Evolutionary conservation across 2,329 filamentous ascomycete species (phyloP).

Genomic region (Clarireedia hainanense): DNA sequence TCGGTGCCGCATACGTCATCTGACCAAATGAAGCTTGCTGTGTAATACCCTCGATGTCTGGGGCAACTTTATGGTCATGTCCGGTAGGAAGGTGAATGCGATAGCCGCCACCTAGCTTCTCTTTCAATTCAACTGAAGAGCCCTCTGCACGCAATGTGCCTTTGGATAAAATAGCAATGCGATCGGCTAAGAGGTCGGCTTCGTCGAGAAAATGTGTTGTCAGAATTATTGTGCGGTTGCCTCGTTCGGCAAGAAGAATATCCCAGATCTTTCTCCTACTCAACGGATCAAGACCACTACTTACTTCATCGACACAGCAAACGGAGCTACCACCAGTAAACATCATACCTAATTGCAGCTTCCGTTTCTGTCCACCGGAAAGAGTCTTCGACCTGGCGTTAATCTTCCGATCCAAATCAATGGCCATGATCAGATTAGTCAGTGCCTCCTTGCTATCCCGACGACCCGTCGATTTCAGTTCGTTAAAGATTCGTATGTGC

Average conservation of each 20-base stretch:
- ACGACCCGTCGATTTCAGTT: slow-evolving; percentile 59
- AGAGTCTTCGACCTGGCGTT: slow-evolving; percentile 67
- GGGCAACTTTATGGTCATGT: slow-evolving; percentile 38
- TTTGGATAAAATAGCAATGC: slow-evolving; percentile 81
- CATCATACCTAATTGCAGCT: slow-evolving; percentile 92
- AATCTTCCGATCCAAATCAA: slow-evolving; percentile 70
- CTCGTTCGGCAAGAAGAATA: slow-evolving; percentile 78
- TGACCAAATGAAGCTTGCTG: slow-evolving; percentile 60
- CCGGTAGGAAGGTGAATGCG: slow-evolving; percentile 65
- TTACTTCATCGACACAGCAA: slow-evolving; percentile 88
- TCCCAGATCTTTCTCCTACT: slow-evolving; percentile 90
- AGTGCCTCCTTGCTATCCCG: slow-evolving; percentile 52
- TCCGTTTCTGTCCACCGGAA: slow-evolving; percentile 86
- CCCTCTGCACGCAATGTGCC: slow-evolving; percentile 75
- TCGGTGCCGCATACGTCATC: slow-evolving; percentile 62
- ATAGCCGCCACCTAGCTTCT: slow-evolving; percentile 75
- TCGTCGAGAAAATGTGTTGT: slow-evolving; percentile 95
- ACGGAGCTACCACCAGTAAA: slow-evolving; percentile 82
- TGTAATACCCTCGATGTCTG: slow-evolving; percentile 45
- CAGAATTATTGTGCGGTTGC: slow-evolving; percentile 71
- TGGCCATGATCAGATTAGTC: slow-evolving; percentile 53
- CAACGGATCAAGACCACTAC: slow-evolving; percentile 78
- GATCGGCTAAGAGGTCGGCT: slow-evolving; percentile 80
- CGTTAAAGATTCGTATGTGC: slow-evolving; percentile 77
- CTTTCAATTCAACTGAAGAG: slow-evolving; percentile 79